Conservation (phyloP, 2,329 filamentous ascomycete species). For the Arachnomyces sp. region DNA sequence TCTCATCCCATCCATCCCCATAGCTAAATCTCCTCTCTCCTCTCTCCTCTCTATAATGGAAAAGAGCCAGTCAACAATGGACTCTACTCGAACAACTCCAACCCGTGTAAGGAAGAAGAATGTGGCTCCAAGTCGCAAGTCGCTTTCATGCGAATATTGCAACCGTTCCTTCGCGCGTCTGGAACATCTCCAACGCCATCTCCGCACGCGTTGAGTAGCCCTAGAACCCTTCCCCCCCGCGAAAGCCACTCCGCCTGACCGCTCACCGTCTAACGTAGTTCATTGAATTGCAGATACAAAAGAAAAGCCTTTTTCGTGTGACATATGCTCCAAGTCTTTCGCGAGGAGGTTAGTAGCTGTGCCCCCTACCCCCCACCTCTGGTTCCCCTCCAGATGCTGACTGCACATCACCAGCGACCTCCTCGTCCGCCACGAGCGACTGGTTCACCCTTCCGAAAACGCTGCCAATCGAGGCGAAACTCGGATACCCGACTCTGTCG, state of each 20-base stretch:
- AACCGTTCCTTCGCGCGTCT: constrained; percentile 40
- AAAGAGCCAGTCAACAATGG: constrained; percentile 23
- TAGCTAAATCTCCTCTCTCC: constrained; percentile 17
- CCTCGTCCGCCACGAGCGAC: constrained; percentile 41
- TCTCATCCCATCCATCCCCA: constrained; percentile 16
- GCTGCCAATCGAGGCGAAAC: constrained; percentile 30
- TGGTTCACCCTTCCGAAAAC: constrained; percentile 39
- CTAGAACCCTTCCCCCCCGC: constrained; percentile 15
- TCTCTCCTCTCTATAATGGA: constrained; percentile 8
- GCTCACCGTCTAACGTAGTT: constrained; percentile 1
- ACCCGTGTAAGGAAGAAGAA: constrained; percentile 35
- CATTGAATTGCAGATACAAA: constrained; percentile 35
- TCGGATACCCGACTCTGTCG: constrained; percentile 21
- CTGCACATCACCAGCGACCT: constrained; percentile 31
- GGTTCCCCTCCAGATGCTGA: constrained; percentile 16
- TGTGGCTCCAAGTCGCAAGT: constrained; percentile 35
- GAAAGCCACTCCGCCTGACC: background rate
- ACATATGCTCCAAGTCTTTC: constrained; percentile 42
- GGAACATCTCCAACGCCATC: constrained; percentile 44
- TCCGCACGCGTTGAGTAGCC: constrained; percentile 42
- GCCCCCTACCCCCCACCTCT: constrained; percentile 4
- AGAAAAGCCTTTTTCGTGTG: constrained; percentile 43
- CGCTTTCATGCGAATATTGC: constrained; percentile 41
- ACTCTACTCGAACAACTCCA: constrained; percentile 28
- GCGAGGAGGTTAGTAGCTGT: constrained; percentile 33